These are phyloP conservation scores for Saxispiralis lemnorum DNA, from an alignment of 495 filamentous ascomycete genomes.

Conservation along the genomic window DNA sequence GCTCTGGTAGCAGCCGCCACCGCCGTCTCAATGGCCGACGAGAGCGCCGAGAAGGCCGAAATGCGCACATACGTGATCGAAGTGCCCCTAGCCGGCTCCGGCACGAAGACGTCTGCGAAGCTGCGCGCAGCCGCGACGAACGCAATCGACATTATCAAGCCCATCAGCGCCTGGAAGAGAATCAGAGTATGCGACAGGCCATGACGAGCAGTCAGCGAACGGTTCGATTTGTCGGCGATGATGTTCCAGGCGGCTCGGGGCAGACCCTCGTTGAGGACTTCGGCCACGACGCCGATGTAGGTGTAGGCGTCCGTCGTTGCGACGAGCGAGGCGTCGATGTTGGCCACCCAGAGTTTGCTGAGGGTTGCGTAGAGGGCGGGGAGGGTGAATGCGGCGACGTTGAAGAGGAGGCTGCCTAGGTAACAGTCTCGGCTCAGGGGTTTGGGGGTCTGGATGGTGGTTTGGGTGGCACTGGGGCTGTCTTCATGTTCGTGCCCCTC, in stretches of 20 bases:
- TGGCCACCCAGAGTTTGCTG: slow-evolving; percentile 56
- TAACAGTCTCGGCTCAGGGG: slow-evolving; percentile 23
- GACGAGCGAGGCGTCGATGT: slow-evolving; percentile 47
- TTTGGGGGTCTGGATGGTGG: neutral
- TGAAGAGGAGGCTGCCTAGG: slow-evolving; percentile 42
- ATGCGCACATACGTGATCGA: slow-evolving; percentile 51
- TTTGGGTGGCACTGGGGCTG: neutral
- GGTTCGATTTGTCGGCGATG: slow-evolving; percentile 47
- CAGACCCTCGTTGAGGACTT: slow-evolving; percentile 60
- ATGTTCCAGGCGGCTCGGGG: slow-evolving; percentile 51
- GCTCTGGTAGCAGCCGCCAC: slow-evolving; percentile 45
- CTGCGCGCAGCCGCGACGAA: slow-evolving; percentile 36
- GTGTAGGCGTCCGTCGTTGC: slow-evolving; percentile 51
- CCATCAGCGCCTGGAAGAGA: slow-evolving; percentile 37
- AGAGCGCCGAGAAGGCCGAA: slow-evolving; percentile 41
- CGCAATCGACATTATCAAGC: slow-evolving; percentile 42
- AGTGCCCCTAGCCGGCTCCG: slow-evolving; percentile 33
- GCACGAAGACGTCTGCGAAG: slow-evolving; percentile 48
- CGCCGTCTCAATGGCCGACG: slow-evolving; percentile 45
- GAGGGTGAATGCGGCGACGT: slow-evolving; percentile 44
- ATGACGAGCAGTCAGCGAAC: slow-evolving; percentile 34
- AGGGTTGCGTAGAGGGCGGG: slow-evolving; percentile 55
- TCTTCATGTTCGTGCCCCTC: neutral
- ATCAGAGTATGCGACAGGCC: slow-evolving; percentile 48
- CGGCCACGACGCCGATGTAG: slow-evolving; percentile 43